Conservation (phyloP, 306 rosid genomes). For the Gynostemma pentaphyllum region DNA sequence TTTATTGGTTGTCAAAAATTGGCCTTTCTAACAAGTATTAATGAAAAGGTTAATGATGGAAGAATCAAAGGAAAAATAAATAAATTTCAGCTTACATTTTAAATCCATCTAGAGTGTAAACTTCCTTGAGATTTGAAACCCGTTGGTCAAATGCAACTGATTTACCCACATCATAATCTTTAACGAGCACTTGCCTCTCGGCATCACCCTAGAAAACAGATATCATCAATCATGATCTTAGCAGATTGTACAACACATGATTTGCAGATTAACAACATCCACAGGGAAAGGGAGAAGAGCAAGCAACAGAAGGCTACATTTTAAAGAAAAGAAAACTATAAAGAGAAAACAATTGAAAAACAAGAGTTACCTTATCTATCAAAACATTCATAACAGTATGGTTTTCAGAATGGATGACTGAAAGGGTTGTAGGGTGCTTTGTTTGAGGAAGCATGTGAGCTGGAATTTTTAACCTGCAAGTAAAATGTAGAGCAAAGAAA, state of each 20-base stretch:
- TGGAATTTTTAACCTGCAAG: slow-evolving; percentile 57
- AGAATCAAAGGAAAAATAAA: background rate
- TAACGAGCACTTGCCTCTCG: slow-evolving; percentile 83
- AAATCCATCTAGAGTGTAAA: slow-evolving; percentile 45
- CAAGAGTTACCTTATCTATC: slow-evolving; percentile 56
- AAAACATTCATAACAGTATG: slow-evolving; percentile 67
- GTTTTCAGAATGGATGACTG: slow-evolving; percentile 55
- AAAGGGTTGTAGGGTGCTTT: slow-evolving; percentile 56
- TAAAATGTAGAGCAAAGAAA: slow-evolving; percentile 11
- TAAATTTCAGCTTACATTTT: slow-evolving; percentile 44
- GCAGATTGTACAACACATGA: background rate
- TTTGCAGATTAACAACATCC: background rate
- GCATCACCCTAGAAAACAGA: slow-evolving; percentile 48
- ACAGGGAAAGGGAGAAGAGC: background rate
- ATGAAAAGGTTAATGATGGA: background rate
- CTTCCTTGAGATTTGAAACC: slow-evolving; percentile 69
- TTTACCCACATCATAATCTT: slow-evolving; percentile 63
- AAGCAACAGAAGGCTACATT: background rate
- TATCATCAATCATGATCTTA: background rate
- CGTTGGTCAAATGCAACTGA: slow-evolving; percentile 62
- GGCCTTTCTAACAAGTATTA: background rate
- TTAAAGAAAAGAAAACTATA: slow-evolving; percentile 4
- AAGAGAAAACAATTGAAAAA: background rate
- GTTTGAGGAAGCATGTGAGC: slow-evolving; percentile 80
- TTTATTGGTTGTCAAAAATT: too few species aligned